A percentile compares a stretch with the other conserved stretches of the same genome.
Conservation (phyloP, 352 stramenopile genomes). For the Blastocystis sp. region DNA sequence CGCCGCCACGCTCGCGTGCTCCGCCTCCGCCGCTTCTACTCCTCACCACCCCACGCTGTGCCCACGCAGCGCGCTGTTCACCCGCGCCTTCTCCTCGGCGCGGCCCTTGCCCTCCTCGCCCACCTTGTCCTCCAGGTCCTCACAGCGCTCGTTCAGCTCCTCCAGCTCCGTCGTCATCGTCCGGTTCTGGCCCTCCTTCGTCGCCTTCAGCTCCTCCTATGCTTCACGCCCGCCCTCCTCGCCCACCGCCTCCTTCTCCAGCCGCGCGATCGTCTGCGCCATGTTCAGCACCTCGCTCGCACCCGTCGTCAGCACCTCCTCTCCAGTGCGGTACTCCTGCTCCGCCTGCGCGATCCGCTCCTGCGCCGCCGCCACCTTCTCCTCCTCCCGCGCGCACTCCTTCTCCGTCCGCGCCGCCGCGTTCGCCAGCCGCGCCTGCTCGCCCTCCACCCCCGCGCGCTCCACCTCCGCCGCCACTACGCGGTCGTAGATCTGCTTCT, state of each 20-base stretch:
- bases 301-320: neutral
- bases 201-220: neutral
- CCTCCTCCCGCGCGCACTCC: neutral
- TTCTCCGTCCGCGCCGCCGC: neutral
- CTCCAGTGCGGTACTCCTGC: neutral
- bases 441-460: neutral
- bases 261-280: neutral
- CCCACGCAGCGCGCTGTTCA: conserved; percentile 22
- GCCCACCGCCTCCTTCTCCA: neutral
- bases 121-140: conserved; percentile 44
- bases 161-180: conserved; percentile 27
- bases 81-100: neutral
- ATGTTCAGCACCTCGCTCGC: neutral
- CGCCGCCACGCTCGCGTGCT: neutral
- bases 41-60: neutral
- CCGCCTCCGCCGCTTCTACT: conserved; percentile 1
- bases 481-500: conserved; percentile 16
- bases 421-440: neutral
- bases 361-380: neutral
- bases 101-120: neutral
- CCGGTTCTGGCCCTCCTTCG: neutral
- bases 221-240: neutral
- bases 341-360: neutral
- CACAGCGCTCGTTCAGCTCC: conserved; percentile 7
- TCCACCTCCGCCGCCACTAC: conserved; percentile 1